A percentile compares a stretch with the other conserved stretches of the same genome.
These are phyloP conservation scores for Larix kaempferi DNA, from an alignment of 75 land plant species.

Conservation along the genomic window DNA sequence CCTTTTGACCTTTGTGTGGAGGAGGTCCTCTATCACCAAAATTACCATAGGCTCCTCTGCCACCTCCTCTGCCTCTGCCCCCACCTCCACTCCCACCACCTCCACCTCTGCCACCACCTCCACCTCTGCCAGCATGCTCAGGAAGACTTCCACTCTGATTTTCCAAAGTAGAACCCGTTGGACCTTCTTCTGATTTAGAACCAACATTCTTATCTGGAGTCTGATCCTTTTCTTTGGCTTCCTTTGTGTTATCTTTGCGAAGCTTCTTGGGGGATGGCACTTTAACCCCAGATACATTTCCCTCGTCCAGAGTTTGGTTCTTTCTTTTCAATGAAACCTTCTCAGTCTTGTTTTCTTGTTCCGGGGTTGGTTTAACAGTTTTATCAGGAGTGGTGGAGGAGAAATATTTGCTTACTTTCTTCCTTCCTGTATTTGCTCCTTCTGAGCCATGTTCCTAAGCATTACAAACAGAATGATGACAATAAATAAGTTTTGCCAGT, in stretches of 20 bases:
- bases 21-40: slow-evolving; percentile 80
- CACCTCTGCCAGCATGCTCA: slow-evolving; percentile 3
- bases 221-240: slow-evolving; percentile 21
- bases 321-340: slow-evolving; percentile 46
- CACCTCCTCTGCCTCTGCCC: slow-evolving; percentile 76
- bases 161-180: slow-evolving; percentile 11
- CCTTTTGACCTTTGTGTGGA: slow-evolving; percentile 98
- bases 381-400: slow-evolving; percentile 9
- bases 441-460: neutral
- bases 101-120: slow-evolving; percentile 53
- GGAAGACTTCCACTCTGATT: slow-evolving; percentile 48
- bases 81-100: slow-evolving; percentile 71
- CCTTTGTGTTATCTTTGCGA: slow-evolving; percentile 29
- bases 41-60: slow-evolving; percentile 65
- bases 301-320: slow-evolving; percentile 15
- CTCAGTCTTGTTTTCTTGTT: slow-evolving; percentile 21
- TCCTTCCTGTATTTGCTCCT: slow-evolving; percentile 39
- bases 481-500: neutral
- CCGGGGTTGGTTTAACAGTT: slow-evolving; percentile 11
- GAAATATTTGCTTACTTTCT: slow-evolving; percentile 84
- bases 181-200: neutral
- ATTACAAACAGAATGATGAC: neutral
- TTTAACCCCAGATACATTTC: slow-evolving; percentile 12
- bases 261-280: slow-evolving; percentile 29
- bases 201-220: slow-evolving; percentile 25